Evolutionary conservation across 257 asterid species (phyloP), one percentile per base, ranked within the genome.

Genomic region (Solanum bukasovii): DNA sequence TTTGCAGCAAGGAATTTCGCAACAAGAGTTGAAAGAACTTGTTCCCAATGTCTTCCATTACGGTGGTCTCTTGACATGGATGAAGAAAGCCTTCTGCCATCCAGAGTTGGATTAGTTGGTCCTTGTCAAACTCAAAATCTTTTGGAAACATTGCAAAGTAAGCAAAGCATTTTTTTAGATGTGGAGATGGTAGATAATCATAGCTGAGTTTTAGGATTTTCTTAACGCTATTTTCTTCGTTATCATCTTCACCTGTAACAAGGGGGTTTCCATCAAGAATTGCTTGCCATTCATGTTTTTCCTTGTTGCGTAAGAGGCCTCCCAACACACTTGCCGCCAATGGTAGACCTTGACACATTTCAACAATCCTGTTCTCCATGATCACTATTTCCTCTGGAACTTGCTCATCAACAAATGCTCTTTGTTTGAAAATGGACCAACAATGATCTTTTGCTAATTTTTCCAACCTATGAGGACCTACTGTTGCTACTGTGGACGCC

Each of bases 71-170:
- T 88, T 59, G 46, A 7, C 31, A 75, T 70, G 89, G 49, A 65
- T 40, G 37, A 6, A 89, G 88, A 52, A 68, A 68, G 3, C 86
- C 88, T 31, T 87, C 87, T 1, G 92, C 92, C 88, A 91, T 91
- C 92, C 90, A 91, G 2, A 75, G 79, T 31, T 89, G 92, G 23
- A 88, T 90, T 20, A 91, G 46, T 11, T 49, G 61, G 18, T 87
- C 87, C 61, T 63, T 91, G 20, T 83, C 84, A n/a, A 88, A 18
- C 70, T 23, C 4, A 25, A 85, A 84, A 68, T 74, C 88, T 85
- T 90, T 90, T 6, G 84, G 84, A 35, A 87, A 91, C 56, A 87
- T 81, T 3, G 92, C 87, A 63, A 90, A 89, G 40, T 52, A 89
- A 3, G 87, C 25, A 49, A 89, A 89, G 44, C 88, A 89, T 18